These are phyloP conservation scores for Penicillium psychrosexuale DNA, from an alignment of 2,329 filamentous ascomycete genomes.

Conservation along the genomic window DNA sequence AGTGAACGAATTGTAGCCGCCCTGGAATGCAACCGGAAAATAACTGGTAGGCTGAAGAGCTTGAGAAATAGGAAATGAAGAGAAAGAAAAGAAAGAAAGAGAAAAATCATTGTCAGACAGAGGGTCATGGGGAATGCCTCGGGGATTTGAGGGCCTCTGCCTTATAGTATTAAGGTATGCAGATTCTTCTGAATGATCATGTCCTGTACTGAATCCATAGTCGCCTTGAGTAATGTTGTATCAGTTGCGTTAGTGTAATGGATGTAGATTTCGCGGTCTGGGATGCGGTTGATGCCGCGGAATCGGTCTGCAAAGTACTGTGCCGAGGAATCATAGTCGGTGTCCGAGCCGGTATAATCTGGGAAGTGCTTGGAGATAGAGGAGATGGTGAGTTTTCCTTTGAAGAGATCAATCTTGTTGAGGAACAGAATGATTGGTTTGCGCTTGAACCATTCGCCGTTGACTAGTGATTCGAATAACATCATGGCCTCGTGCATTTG, in stretches of 20 bases:
- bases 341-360: conserved; percentile 69
- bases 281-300: conserved; percentile 66
- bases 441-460: conserved; percentile 81
- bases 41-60: conserved; percentile 20
- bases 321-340: conserved; percentile 70
- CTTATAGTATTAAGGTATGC: conserved; percentile 69
- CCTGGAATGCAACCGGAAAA: conserved; percentile 26
- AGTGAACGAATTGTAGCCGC: conserved; percentile 21
- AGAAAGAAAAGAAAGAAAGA: conserved; percentile 13
- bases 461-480: conserved; percentile 81
- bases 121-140: conserved; percentile 21
- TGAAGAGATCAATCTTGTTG: conserved; percentile 86
- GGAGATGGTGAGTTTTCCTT: conserved; percentile 67
- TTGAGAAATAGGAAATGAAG: conserved; percentile 15
- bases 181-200: conserved; percentile 84
- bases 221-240: conserved; percentile 77
- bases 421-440: conserved; percentile 80
- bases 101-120: conserved; percentile 19
- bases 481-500: conserved; percentile 90
- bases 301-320: conserved; percentile 84
- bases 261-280: conserved; percentile 56
- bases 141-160: conserved; percentile 10
- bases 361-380: conserved; percentile 74
- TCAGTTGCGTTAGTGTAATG: conserved; percentile 61
- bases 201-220: conserved; percentile 81